A percentile compares a stretch with the other conserved stretches of the same genome.
These are phyloP conservation scores for Rhizopogon roseolus DNA, from an alignment of 768 basidiomycete genomes.

Conservation along the genomic window DNA sequence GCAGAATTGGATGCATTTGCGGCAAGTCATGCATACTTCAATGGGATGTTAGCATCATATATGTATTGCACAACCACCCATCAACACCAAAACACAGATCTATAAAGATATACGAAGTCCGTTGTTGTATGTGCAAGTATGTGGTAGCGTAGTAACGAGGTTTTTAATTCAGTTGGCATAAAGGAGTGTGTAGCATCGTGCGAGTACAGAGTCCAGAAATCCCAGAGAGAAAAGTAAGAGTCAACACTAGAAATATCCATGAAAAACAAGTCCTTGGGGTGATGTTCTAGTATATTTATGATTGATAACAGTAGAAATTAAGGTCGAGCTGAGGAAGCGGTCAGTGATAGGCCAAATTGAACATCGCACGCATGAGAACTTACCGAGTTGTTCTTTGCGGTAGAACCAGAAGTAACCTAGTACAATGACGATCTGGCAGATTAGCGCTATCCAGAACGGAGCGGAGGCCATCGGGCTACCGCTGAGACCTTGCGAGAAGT, in stretches of 20 bases:
- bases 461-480: slow-evolving; percentile 82
- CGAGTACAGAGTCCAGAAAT: background rate
- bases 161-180: background rate
- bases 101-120: background rate
- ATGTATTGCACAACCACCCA: background rate
- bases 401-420: slow-evolving; percentile 97
- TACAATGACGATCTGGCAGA: slow-evolving; percentile 81
- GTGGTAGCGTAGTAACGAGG: background rate
- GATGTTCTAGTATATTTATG: background rate
- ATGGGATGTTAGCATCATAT: background rate
- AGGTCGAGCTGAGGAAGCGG: slow-evolving; percentile 17
- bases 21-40: background rate
- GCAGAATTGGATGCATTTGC: too few species aligned
- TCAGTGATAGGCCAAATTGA: background rate
- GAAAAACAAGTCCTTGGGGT: background rate
- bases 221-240: background rate
- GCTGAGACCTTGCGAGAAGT: slow-evolving; percentile 65
- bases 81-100: background rate
- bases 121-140: background rate
- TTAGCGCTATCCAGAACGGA: slow-evolving; percentile 83
- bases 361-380: slow-evolving; percentile 19
- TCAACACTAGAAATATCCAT: background rate
- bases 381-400: slow-evolving; percentile 88
- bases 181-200: background rate
- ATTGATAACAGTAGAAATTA: slow-evolving; percentile 5